A percentile compares a stretch with the other conserved stretches of the same genome.
Conservation (phyloP, 352 stramenopile genomes). For the Hyaloperonospora brassicae region DNA sequence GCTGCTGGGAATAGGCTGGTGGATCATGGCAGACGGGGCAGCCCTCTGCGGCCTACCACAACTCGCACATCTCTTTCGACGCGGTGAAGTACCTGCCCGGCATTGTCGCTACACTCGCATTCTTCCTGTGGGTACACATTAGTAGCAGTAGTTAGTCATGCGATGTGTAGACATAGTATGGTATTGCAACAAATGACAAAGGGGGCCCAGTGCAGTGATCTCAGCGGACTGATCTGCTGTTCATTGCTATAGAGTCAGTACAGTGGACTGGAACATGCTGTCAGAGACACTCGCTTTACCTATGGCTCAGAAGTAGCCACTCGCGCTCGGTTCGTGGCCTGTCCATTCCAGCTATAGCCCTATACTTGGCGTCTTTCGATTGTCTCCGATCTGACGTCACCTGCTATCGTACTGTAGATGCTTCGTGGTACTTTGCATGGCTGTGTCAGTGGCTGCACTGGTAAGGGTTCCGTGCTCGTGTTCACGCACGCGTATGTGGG, state of each 20-base stretch:
- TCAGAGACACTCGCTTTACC: conserved; percentile 32
- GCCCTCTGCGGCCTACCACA: conserved; percentile 30
- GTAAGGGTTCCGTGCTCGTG: conserved; percentile 45
- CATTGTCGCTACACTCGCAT: conserved; percentile 45
- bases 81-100: conserved; percentile 52
- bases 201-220: not conserved
- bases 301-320: conserved; percentile 43
- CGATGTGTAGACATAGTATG: not conserved
- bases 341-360: not conserved
- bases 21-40: conserved; percentile 49
- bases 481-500: conserved; percentile 54
- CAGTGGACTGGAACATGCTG: conserved; percentile 59
- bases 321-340: conserved; percentile 28
- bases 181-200: not conserved
- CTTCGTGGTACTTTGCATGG: conserved; percentile 52
- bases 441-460: conserved; percentile 32
- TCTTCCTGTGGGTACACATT: conserved; percentile 40
- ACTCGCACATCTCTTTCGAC: conserved; percentile 54
- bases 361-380: conserved; percentile 3
- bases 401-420: conserved; percentile 14
- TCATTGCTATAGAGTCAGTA: conserved; percentile 33
- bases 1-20: conserved; percentile 52
- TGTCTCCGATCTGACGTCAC: conserved; percentile 3
- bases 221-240: not conserved
- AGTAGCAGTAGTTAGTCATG: conserved; percentile 7